These are phyloP conservation scores for Colletotrichum spaethianum DNA, from an alignment of 2,329 filamentous ascomycete species.

Conservation along the genomic window DNA sequence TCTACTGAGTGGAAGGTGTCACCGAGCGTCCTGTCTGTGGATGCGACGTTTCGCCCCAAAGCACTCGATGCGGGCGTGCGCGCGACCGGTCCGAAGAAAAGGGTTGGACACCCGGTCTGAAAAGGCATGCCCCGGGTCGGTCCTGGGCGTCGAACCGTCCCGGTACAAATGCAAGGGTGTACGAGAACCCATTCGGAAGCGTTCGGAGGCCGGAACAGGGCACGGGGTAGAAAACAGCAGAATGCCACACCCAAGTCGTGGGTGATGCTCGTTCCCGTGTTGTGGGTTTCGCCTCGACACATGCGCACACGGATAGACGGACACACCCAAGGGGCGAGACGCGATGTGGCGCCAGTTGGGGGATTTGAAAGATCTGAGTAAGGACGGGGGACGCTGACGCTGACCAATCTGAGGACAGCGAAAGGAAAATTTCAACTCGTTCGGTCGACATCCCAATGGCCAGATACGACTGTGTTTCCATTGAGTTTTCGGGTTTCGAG, in stretches of 20 bases:
- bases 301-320: too few relatives aligned
- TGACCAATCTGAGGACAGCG: conserved; percentile 22
- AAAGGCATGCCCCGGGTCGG: too few relatives aligned
- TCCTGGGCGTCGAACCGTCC: neutral
- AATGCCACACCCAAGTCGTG: neutral
- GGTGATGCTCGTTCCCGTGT: neutral
- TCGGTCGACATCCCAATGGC: neutral
- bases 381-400: neutral
- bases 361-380: conserved; percentile 37
- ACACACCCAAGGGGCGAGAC: neutral
- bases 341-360: neutral
- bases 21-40: too few relatives aligned
- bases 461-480: neutral
- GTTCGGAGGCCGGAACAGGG: neutral
- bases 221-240: neutral
- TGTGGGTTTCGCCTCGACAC: neutral
- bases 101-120: neutral
- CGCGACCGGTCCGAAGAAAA: neutral
- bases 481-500: too few relatives aligned
- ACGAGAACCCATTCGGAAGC: neutral
- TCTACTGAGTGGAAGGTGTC: too few relatives aligned
- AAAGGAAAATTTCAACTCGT: conserved; percentile 2
- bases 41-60: too few relatives aligned
- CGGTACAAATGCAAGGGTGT: neutral
- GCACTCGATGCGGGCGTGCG: too few relatives aligned